Conservation (phyloP, 1,139 yeast genomes). For the Wickerhamomyces sp. region DNA sequence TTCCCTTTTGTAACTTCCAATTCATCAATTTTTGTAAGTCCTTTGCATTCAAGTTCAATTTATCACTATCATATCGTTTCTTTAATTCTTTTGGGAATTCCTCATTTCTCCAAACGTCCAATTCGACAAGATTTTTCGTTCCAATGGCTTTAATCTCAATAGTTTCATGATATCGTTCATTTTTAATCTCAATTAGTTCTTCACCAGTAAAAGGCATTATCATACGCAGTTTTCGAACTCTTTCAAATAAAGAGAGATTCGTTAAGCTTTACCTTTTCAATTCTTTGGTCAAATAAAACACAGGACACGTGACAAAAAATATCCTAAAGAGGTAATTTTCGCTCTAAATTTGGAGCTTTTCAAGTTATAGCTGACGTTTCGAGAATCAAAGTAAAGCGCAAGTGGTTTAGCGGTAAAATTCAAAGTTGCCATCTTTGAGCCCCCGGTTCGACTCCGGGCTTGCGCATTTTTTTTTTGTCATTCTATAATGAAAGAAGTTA, state of each 20-base stretch:
- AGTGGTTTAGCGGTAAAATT: constrained; percentile 49
- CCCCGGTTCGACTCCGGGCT: constrained; percentile 55
- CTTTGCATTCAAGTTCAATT: constrained; percentile 9
- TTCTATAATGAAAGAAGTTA: no score
- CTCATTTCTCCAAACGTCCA: constrained; percentile 19
- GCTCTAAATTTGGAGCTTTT: no score
- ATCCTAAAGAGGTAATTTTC: no score
- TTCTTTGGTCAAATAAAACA: no score
- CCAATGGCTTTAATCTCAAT: constrained; percentile 6
- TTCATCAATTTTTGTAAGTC: constrained; percentile 20
- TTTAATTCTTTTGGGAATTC: constrained; percentile 7
- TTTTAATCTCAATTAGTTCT: constrained; percentile 5
- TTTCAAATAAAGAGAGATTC: no score
- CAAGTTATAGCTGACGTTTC: no score
- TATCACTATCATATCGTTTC: constrained; percentile 3
- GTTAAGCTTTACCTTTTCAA: no score
- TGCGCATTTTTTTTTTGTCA: constrained; percentile 33
- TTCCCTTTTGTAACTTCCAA: constrained; percentile 24
- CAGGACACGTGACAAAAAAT: no score
- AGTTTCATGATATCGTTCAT: constrained; percentile 6
- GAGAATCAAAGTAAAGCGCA: no score
- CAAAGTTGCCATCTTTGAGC: constrained; percentile 49
- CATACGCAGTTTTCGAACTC: no score
- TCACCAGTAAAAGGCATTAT: constrained; percentile 3
- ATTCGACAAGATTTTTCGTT: constrained; percentile 3